phyloP scores from a whole-genome alignment of 1,284 basidiomycete species.

The Heterobasidion annosum region DNA sequence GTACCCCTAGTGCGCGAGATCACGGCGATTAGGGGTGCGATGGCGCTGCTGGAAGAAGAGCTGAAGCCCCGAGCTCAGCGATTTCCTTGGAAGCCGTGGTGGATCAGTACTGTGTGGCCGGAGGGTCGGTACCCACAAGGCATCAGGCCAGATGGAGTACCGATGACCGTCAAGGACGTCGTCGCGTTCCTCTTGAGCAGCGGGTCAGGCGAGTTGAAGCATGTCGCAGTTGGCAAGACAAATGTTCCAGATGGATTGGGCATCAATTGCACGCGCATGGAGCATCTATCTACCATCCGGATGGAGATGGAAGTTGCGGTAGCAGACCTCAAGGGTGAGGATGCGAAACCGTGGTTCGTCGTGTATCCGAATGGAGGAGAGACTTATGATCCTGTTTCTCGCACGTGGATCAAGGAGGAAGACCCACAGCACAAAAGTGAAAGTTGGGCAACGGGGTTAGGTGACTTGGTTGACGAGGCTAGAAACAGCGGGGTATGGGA shows the following conservation, averaged over 20 bases:
- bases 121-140: constrained; percentile 41
- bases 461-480: constrained; percentile 17
- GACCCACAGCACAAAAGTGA: constrained; percentile 11
- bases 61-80: constrained; percentile 7
- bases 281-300: constrained; percentile 28
- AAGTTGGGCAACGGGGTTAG: constrained; percentile 37
- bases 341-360: constrained; percentile 42
- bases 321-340: constrained; percentile 4
- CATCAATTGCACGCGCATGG: constrained; percentile 60
- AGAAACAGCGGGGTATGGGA: constrained; percentile 29
- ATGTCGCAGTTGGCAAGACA: constrained; percentile 9
- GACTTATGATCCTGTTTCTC: constrained; percentile 39
- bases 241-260: constrained; percentile 43
- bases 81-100: constrained; percentile 51
- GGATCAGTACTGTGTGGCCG: constrained; percentile 69
- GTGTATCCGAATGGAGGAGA: constrained; percentile 71
- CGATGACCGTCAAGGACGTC: constrained; percentile 25
- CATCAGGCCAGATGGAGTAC: constrained; percentile 15
- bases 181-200: constrained; percentile 21
- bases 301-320: constrained; percentile 21
- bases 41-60: constrained; percentile 29
- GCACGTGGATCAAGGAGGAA: constrained; percentile 32
- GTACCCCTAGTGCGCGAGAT: constrained; percentile 64
- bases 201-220: constrained; percentile 9
- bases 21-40: constrained; percentile 54